Evolutionary conservation across 2,329 filamentous ascomycete genomes (phyloP), one percentile per base, ranked within the genome.

Genomic region (Talaromyces sp.): DNA sequence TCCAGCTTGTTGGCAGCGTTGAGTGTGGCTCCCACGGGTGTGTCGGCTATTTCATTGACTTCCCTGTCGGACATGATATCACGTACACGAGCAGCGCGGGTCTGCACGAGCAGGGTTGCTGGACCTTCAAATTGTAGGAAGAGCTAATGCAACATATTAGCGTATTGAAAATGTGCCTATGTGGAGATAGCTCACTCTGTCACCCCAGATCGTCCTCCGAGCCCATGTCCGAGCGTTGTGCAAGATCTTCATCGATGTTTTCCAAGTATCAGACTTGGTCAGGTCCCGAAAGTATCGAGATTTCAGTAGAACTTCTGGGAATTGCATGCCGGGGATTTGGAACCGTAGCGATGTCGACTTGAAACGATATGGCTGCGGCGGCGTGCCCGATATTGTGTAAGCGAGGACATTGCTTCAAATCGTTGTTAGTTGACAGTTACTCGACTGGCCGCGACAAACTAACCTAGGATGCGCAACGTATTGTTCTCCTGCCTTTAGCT

Each of bases 121-220:
- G 95, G 95, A 0, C 95, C 95, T 60, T 88, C 84, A 72, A 99
- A 97, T 70, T 90, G 89, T 32, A 99, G 80, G 76, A 98, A 98
- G 27, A 98, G 81, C 76, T 86, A 63, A 11, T 13, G 32, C 8
- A 17, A 35, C 63, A 50, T 65, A 57, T 58, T 41, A 56, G 46
- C 8, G 11, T 55, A 19, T 9, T 9, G 24, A 13, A 41, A 43
- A 8, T 29, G 21, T 5, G 3, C 21, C 24, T 17, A 11, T 41
- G 11, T 19, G 52, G 21, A 13, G 32, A 55, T 46, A 27, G 17
- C 80, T 67, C 78, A 87, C 85, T 64, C 93, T 80, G 72, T 99
- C 95, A 24, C 95, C 95, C 91, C 92, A 98, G 60, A 99, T 89
- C 1, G 90, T 90, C 69, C 90, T 85, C 62, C 93, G 84, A 49